Evolutionary conservation across 2,329 filamentous ascomycete species (phyloP).

Genomic region (Colletotrichum tofieldiae): DNA sequence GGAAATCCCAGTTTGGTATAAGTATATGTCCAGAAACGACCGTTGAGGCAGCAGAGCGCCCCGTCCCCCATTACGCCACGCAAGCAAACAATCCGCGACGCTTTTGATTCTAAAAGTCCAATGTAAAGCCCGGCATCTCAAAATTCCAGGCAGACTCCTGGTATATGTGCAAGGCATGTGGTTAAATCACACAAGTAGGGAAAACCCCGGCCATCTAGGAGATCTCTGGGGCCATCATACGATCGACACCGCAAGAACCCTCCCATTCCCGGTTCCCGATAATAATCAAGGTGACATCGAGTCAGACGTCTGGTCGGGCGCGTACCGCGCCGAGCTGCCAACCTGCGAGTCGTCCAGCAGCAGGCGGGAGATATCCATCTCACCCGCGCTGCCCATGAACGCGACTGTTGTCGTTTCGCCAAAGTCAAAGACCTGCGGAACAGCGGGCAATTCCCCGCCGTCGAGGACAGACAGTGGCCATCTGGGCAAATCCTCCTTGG

Average conservation of each 20-base stretch:
- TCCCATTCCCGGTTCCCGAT: neutral
- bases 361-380: conserved; percentile 75
- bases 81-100: conserved; percentile 33
- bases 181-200: neutral
- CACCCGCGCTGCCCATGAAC: conserved; percentile 61
- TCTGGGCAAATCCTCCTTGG: conserved; percentile 64
- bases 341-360: conserved; percentile 68
- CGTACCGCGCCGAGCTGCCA: conserved; percentile 47
- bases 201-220: neutral
- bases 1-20: conserved; percentile 36
- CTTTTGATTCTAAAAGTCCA: conserved; percentile 30
- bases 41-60: conserved; percentile 27
- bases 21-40: conserved; percentile 38
- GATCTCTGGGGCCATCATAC: neutral
- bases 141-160: neutral
- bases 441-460: conserved; percentile 46
- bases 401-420: conserved; percentile 58
- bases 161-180: neutral
- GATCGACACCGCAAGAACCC: neutral
- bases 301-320: conserved; percentile 45
- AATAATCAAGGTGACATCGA: conserved; percentile 28
- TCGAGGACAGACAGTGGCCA: conserved; percentile 59
- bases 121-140: conserved; percentile 2
- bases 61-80: conserved; percentile 33
- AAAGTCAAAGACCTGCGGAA: conserved; percentile 59